phyloP scores from a whole-genome alignment of 768 basidiomycete species.

The Suillus spraguei region DNA sequence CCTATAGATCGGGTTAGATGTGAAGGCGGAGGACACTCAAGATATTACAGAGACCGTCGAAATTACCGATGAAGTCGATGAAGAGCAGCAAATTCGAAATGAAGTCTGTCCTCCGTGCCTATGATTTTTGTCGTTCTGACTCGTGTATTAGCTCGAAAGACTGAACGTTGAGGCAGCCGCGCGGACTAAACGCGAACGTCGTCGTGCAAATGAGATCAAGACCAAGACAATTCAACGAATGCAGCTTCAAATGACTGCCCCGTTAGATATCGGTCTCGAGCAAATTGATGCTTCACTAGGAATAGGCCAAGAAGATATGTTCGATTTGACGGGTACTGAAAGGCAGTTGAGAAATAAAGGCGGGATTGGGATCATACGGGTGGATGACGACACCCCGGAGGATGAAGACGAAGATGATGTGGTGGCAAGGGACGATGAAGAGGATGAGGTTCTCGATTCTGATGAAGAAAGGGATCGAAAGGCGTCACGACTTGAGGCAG shows the following conservation, averaged over 20 bases:
- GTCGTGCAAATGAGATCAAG: conserved; percentile 88
- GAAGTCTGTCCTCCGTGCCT: conserved; percentile 58
- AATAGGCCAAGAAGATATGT: conserved; percentile 84
- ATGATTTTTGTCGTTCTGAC: conserved; percentile 15
- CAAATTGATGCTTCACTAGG: conserved; percentile 73
- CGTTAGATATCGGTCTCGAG: conserved; percentile 93
- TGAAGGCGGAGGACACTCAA: conserved; percentile 70
- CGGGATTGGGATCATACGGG: conserved; percentile 39
- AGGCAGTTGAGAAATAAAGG: conserved; percentile 43
- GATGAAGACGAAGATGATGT: conserved; percentile 43
- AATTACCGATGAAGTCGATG: conserved; percentile 70
- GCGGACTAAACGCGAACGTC: conserved; percentile 76
- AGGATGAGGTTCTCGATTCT: conserved; percentile 52
- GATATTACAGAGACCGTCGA: conserved; percentile 76
- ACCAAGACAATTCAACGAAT: conserved; percentile 88
- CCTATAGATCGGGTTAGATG: conserved; percentile 78
- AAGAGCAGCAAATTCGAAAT: conserved; percentile 86
- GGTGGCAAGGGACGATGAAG: conserved; percentile 31
- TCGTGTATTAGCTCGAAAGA: conserved; percentile 66
- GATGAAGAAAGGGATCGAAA: conserved; percentile 74
- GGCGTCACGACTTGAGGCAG: conserved; percentile 70
- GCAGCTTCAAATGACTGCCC: conserved; percentile 97
- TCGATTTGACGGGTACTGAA: conserved; percentile 76
- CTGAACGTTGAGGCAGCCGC: conserved; percentile 76
- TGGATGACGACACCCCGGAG: conserved; percentile 45